A percentile compares a stretch with the other conserved stretches of the same genome.
These are phyloP conservation scores for Inga leiocalycina DNA, from an alignment of 306 rosid species.

Conservation along the genomic window DNA sequence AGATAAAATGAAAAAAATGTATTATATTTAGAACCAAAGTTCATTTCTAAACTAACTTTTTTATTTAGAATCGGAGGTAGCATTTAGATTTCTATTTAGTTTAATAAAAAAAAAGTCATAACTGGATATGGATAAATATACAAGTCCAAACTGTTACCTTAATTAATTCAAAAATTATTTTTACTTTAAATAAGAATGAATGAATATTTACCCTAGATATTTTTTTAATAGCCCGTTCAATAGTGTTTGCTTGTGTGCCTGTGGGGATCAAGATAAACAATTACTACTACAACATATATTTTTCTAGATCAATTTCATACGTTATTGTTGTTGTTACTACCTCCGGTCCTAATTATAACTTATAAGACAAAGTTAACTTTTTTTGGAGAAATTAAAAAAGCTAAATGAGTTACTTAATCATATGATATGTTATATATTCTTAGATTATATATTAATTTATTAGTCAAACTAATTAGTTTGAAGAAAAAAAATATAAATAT, in stretches of 20 bases:
- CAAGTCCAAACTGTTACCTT: background rate
- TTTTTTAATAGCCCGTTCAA: background rate
- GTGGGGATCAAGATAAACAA: background rate
- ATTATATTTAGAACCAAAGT: too few relatives aligned
- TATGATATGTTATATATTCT: too few relatives aligned
- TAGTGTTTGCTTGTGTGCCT: background rate
- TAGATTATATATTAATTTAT: too few relatives aligned
- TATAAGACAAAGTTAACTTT: too few relatives aligned
- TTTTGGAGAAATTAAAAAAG: too few relatives aligned
- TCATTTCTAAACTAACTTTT: too few relatives aligned
- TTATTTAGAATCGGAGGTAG: too few relatives aligned
- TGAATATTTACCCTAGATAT: background rate
- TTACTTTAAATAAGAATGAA: background rate
- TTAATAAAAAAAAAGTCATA: background rate
- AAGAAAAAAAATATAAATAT: too few relatives aligned
- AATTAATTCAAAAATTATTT: background rate
- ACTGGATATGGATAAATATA: background rate
- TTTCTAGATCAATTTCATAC: background rate
- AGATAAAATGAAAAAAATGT: too few relatives aligned
- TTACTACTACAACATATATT: background rate
- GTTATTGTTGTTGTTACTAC: background rate
- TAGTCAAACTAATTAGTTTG: too few relatives aligned
- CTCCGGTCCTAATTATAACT: too few relatives aligned
- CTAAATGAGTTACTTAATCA: too few relatives aligned
- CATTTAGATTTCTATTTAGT: background rate